Base-by-base conservation (phyloP, 331 rosid genomes). In the Telfairia occidentalis region DNA sequence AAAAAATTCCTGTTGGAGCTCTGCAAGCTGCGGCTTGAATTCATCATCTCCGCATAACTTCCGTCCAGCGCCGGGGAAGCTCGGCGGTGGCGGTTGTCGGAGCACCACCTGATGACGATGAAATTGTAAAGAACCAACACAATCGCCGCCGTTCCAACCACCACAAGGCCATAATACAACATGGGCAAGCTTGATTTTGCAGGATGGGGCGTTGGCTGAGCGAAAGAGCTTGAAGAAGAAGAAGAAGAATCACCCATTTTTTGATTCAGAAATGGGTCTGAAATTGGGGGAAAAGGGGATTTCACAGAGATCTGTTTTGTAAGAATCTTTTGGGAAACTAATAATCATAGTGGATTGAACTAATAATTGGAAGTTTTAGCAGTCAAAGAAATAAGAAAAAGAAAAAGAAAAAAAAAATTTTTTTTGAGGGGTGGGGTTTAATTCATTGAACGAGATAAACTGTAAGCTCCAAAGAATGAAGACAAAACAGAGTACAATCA, bases 81-180 rank as follows among this genome's bases (percentile, higher is more conserved):
- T 24, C 48, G 82, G 77, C 35, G 11, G 0, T 28, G 82, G 49
- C 83, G 78, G 23, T n/a, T n/a, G 29, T 75, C 58, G 7, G 82
- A 48, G 30, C 91, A 83, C 81, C 87, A 78, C 71, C 69, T 80
- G 74, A 88, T 45, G 78, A 90, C 71, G 80, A 95, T 69, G 43
- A 85, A 79, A 86, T 87, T 89, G 86, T 90, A 95, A 4, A 89
- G 13, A 50, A 79, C 85, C 9, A 95, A 72, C 3, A 90, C 77
- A 49, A 89, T 48, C 34, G 90, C 88, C 5, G 88, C 85, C 5
- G 87, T 80, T 76, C 92, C 96, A 1, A 90, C 38, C 34, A 87
- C 89, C 1, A 84, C 85, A 1, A 95, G 92, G 71, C 90, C 89
- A 30, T 90, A 95, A 80, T 85, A 92, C 29, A 95, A 71, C 89